phyloP scores from a whole-genome alignment of 306 rosid species.

The Pterocarpus santalinus region DNA sequence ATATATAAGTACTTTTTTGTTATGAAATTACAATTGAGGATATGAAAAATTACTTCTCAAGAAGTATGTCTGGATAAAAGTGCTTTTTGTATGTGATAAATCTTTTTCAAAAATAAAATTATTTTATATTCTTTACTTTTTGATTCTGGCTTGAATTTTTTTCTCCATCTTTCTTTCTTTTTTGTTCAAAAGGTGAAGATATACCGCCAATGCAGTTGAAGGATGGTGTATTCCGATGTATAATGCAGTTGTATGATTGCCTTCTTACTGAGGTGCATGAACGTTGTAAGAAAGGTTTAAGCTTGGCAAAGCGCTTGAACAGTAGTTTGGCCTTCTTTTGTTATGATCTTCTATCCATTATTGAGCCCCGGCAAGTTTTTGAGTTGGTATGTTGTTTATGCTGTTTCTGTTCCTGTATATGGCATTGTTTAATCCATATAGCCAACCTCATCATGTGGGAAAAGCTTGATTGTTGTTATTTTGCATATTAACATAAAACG shows the following conservation, averaged over 20 bases:
- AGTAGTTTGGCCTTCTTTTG: slow-evolving; percentile 99
- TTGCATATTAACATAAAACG: slow-evolving; percentile 20
- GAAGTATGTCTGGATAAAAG: no score
- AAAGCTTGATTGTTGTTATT: not conserved
- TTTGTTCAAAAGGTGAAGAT: slow-evolving; percentile 79
- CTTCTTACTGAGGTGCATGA: slow-evolving; percentile 98
- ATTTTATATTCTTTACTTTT: not conserved
- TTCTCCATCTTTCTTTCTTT: slow-evolving; percentile 37
- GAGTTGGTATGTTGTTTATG: slow-evolving; percentile 77
- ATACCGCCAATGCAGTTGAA: slow-evolving; percentile 99
- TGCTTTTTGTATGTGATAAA: no score
- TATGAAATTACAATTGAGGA: no score
- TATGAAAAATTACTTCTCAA: no score
- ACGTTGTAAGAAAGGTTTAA: slow-evolving; percentile 97
- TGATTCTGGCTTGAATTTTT: slow-evolving; percentile 34
- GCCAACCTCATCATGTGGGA: not conserved
- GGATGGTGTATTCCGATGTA: slow-evolving; percentile 97
- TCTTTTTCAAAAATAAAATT: no score
- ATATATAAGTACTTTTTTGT: no score
- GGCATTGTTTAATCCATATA: not conserved
- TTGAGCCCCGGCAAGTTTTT: slow-evolving; percentile 98
- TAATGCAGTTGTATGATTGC: slow-evolving; percentile 98
- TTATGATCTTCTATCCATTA: slow-evolving; percentile 91
- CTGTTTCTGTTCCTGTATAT: slow-evolving; percentile 1
- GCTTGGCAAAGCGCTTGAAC: slow-evolving; percentile 94